Base-by-base conservation (phyloP, 2,329 filamentous ascomycete genomes). In the Talaromyces funiculosus region DNA sequence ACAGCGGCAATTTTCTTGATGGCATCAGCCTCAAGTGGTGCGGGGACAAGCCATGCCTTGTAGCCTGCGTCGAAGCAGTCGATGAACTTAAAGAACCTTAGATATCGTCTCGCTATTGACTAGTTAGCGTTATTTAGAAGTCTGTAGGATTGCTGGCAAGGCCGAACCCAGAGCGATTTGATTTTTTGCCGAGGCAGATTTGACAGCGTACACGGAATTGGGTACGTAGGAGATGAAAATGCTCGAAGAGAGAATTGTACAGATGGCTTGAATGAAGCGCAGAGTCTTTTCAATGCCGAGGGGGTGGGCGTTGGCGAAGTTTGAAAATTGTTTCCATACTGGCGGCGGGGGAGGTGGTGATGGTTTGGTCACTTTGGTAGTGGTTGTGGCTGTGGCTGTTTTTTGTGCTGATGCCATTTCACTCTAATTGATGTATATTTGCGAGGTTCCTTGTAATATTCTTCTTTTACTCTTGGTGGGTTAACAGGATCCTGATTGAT, bases 41-140 rank as follows among this genome's bases (percentile, higher is more conserved):
- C 47, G 14, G 61, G 59, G 38, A 61, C 47, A 14, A 71, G 54
- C 60, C 60, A 65, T 78, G 83, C 31, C 2, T 69, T 68, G 68
- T 79, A 81, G 1, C 85, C 83, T 2, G 75, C 70, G 24, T 77
- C 69, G 65, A 89, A 86, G 53, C 79, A 80, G 49, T 85, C 84
- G 57, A 89, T 73, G 69, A 87, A 90, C 67, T 86, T 85, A 70
- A 90, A 88, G 61, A 89, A 76, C 12, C 89, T 84, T 69, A 90
- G 81, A 72, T 84, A 86, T 22, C 87, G 83, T 38, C 89, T 80
- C 16, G 60, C 55, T 53, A 45, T 8, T 4, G 1, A 31, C 9
- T 1, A 8, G 12, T 61, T 29, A 42, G 59, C 12, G 38, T n/a
- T 4, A 20, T 14, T 4, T 18, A 16, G 1, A 20, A 22, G 1